A percentile compares a stretch with the other conserved stretches of the same genome.
These are phyloP conservation scores for Protea cynaroides DNA, from an alignment of 164 flowering plant genomes.

Conservation along the genomic window DNA sequence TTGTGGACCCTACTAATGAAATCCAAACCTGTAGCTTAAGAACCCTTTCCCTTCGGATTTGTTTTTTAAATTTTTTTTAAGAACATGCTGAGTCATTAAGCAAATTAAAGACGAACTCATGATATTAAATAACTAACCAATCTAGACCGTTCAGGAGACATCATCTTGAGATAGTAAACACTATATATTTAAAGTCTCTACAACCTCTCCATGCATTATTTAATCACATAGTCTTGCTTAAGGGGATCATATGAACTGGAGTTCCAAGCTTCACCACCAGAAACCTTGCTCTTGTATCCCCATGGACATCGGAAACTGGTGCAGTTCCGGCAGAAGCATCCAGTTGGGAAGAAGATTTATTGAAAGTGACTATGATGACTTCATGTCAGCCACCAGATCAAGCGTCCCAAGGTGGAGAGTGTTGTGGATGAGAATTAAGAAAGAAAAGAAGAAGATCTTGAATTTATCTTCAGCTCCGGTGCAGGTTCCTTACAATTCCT, in stretches of 20 bases:
- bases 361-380: constrained; percentile 2
- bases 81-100: no score
- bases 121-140: no score
- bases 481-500: constrained; percentile 39
- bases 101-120: no score
- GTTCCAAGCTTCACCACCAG: constrained; percentile 12
- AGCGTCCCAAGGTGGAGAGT: constrained; percentile 32
- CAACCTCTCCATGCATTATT: no score
- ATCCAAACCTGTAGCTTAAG: no score
- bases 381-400: constrained; percentile 1
- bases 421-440: constrained; percentile 44
- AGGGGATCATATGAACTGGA: constrained; percentile 9
- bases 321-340: constrained; percentile 22
- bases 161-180: no score
- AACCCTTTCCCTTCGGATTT: no score
- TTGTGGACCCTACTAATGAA: no score
- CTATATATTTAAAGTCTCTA: no score
- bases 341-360: constrained; percentile 12
- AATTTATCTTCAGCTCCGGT: constrained; percentile 5
- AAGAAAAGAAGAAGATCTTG: constrained; percentile 31
- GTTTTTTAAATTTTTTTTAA: no score
- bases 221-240: no score
- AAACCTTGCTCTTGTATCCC: constrained; percentile 1
- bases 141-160: no score
- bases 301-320: constrained; percentile 32